Evolutionary conservation across 345 rosid genomes (phyloP).

Genomic region (Corymbia maculata): DNA sequence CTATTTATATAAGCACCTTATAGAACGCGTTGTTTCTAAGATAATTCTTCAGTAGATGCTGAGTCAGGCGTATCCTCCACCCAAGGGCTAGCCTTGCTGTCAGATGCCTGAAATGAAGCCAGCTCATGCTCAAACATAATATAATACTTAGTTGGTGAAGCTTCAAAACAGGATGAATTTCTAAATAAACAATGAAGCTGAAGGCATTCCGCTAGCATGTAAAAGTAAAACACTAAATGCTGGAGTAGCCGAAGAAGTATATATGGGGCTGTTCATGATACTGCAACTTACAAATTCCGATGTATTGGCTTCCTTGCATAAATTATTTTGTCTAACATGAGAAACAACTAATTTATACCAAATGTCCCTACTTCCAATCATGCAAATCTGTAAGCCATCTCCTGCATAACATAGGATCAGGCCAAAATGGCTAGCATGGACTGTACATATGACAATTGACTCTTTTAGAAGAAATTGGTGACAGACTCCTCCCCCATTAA

Average conservation of each 20-base stretch:
- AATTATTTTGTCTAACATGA: not conserved
- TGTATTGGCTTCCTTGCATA: not conserved
- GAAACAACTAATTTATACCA: not conserved
- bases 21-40: slow-evolving; percentile 91
- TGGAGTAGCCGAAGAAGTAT: not conserved
- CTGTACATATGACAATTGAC: not conserved
- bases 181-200: not conserved
- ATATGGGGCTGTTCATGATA: not conserved
- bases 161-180: not conserved
- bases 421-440: not conserved
- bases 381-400: not conserved
- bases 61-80: slow-evolving; percentile 93
- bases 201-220: not conserved
- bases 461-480: not conserved
- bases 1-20: slow-evolving; percentile 43
- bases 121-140: not conserved
- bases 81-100: slow-evolving; percentile 82
- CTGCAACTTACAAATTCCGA: not conserved
- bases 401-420: not conserved
- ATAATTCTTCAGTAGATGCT: slow-evolving; percentile 78
- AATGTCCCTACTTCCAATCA: not conserved
- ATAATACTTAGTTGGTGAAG: not conserved
- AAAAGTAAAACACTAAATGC: not conserved
- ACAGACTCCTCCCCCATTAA: not conserved
- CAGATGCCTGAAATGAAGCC: slow-evolving; percentile 51